These are phyloP conservation scores for Cyclotella sp. DNA, from an alignment of 108 stramenopile genomes.

Conservation along the genomic window DNA sequence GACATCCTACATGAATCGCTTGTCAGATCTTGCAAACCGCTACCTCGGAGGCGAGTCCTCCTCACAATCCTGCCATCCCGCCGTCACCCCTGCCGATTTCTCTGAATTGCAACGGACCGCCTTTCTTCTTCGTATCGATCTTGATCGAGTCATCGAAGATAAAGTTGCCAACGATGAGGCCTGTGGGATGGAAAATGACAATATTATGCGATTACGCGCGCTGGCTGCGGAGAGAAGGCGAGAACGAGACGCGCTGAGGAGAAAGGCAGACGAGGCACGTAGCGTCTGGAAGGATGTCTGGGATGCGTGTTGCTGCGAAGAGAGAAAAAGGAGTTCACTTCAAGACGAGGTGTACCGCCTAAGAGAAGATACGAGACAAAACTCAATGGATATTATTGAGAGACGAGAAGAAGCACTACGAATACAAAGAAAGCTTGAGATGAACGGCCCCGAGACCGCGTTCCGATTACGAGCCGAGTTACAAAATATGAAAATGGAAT, in stretches of 20 bases:
- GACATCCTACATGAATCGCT: neutral
- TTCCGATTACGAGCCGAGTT: slow-evolving; percentile 4
- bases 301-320: neutral
- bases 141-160: slow-evolving; percentile 29
- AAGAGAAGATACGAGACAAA: neutral
- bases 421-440: neutral
- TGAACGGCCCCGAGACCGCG: neutral
- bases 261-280: neutral
- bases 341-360: neutral
- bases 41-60: neutral
- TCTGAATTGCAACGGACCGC: slow-evolving; percentile 16
- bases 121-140: slow-evolving; percentile 20
- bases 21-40: neutral
- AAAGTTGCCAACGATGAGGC: slow-evolving; percentile 34
- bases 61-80: neutral
- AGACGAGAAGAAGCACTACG: neutral
- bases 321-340: neutral
- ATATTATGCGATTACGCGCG: slow-evolving; percentile 4
- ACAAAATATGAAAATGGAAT: slow-evolving; percentile 3
- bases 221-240: neutral
- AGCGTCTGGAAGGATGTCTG: neutral
- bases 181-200: slow-evolving; percentile 22
- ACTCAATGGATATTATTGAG: neutral
- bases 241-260: neutral
- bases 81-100: slow-evolving; percentile 12